Conservation (phyloP, 2,329 filamentous ascomycete species). For the Cordyceps tenuipes region DNA sequence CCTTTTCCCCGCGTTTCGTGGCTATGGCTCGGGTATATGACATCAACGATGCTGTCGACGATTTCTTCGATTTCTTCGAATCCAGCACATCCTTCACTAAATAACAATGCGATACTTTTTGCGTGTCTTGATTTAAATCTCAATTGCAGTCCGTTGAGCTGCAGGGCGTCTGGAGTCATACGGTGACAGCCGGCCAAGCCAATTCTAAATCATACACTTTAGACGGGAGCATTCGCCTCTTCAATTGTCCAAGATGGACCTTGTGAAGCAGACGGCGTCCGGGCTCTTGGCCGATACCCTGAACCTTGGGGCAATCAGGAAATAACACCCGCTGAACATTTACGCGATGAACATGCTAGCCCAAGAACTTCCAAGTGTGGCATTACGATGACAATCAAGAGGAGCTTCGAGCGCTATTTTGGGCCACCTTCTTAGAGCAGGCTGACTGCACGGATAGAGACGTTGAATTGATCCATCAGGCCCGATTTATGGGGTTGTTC, state of each 20-base stretch:
- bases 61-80: conserved; percentile 14
- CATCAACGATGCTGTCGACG: not conserved
- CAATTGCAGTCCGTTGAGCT: conserved; percentile 14
- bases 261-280: conserved; percentile 3
- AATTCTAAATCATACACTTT: conserved; percentile 14
- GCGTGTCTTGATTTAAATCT: conserved; percentile 10
- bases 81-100: conserved; percentile 10
- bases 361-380: conserved; percentile 15
- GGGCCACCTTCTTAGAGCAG: not conserved
- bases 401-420: conserved; percentile 11
- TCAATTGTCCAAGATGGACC: conserved; percentile 5
- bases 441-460: not conserved
- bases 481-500: too few relatives aligned
- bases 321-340: conserved; percentile 8
- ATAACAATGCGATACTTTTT: conserved; percentile 16
- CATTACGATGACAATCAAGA: conserved; percentile 13
- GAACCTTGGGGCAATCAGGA: conserved; percentile 14
- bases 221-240: conserved; percentile 7
- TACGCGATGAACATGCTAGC: conserved; percentile 16
- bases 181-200: conserved; percentile 5
- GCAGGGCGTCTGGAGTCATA: conserved; percentile 17
- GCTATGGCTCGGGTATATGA: too few relatives aligned
- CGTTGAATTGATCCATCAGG: too few relatives aligned
- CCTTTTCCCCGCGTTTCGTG: too few relatives aligned
- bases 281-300: conserved; percentile 9